Base-by-base conservation (phyloP, 441 rosid genomes). In the Gossypium armourianum region DNA sequence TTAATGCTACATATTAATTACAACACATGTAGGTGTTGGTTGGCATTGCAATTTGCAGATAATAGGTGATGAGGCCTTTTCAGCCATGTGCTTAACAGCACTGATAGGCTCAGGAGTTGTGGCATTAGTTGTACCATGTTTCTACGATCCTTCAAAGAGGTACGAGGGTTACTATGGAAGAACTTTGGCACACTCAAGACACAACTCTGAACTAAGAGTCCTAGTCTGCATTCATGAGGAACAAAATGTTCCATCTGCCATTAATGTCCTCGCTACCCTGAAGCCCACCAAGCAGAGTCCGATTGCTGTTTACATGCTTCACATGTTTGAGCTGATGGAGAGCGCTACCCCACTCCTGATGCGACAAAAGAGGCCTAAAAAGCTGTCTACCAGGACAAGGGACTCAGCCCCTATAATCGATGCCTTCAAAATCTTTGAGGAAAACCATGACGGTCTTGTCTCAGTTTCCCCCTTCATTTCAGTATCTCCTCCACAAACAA, bases 61-160 rank as follows among this genome's bases (percentile, higher is more conserved):
- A 36, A 52, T 77, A 53, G 73, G 72, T 58, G 68, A 69, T 0
- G 74, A 74, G 9, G 16, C 72, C 45, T 85, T 75, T 60, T 20
- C 69, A 60, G 71, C 81, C 47, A 3, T 77, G 68, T 74, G 79
- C 26, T 19, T 77, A 47, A 73, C 74, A 45, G 29, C 73, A 75
- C 69, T 86, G 57, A 69, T 82, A 32, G 70, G 75, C 71, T 69
- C 79, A 9, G 75, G 79, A 23, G 19, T 61, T 45, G 49, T 72
- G 61, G 72, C 80, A 23, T 70, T 78, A 66, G 43, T 74, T 4
- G 65, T 85, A 23, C 77, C 62, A 74, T 54, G 62, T 55, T 71
- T 77, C 21, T 80, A 82, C 73, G 83, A 88, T 72, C 82, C 85
- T 64, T 74, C 83, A 5, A 83, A 74, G 67, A 81, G 81, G 70